Percentiles rank a stretch among this genome's conserved stretches.
These are phyloP conservation scores for Dictyostelium discoideum DNA, from an alignment of 78 protist species.

Conservation along the genomic window dicty_2.7 NC_007088.5:3314501-3315000, in stretches of 20 bases:
- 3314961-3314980: slow-evolving; percentile 52
- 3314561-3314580: background rate
- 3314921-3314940: slow-evolving; percentile 72
- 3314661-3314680: no score
- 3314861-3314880: slow-evolving; percentile 80
- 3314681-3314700: no score
- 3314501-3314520: background rate
- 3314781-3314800: slow-evolving; percentile 36
- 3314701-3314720: slow-evolving; percentile 13
- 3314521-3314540: background rate
- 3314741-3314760: slow-evolving; percentile 52
- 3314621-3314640: slow-evolving; percentile 1
- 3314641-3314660: background rate
- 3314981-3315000: slow-evolving; percentile 52
- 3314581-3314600: background rate
- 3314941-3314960: slow-evolving; percentile 54
- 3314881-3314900: background rate
- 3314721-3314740: slow-evolving; percentile 10
- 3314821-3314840: slow-evolving; percentile 36
- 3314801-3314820: background rate
- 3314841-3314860: slow-evolving; percentile 60
- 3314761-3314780: slow-evolving; percentile 59
- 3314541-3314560: background rate
- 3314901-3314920: slow-evolving; percentile 40
- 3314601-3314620: background rate